Evolutionary conservation across 306 rosid species (phyloP).

Genomic region (Styphnolobium japonicum): DNA sequence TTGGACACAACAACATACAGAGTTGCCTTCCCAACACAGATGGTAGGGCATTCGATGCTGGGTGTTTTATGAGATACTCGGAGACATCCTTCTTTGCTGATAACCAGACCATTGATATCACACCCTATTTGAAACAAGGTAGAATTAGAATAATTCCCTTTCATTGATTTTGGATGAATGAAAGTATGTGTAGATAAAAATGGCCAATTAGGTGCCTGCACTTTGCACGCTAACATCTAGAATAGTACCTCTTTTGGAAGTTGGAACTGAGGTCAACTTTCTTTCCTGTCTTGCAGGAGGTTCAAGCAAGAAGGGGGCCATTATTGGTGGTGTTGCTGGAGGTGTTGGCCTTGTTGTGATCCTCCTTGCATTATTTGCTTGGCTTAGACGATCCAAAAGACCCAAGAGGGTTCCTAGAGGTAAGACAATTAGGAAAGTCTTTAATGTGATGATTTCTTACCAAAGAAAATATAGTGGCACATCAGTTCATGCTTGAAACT

Average conservation of each 20-base stretch:
- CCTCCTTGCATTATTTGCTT: conserved; percentile 40
- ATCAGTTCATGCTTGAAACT: conserved; percentile 10
- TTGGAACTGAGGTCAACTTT: neutral
- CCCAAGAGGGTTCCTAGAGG: conserved; percentile 46
- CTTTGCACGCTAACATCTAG: neutral
- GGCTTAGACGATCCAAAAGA: conserved; percentile 35
- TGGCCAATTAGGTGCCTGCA: neutral
- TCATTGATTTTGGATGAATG: neutral
- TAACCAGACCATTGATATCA: conserved; percentile 46
- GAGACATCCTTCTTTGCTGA: conserved; percentile 48
- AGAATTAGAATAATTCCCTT: neutral
- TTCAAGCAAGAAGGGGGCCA: conserved; percentile 49
- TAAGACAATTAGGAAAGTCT: conserved; percentile 25
- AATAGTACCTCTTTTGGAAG: conserved; percentile 7
- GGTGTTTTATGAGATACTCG: conserved; percentile 70
- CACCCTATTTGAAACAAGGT: conserved; percentile 37
- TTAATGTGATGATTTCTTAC: conserved; percentile 5
- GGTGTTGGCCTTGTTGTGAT: conserved; percentile 50
- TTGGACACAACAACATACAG: conserved; percentile 26
- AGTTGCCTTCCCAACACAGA: conserved; percentile 48
- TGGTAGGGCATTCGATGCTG: conserved; percentile 58
- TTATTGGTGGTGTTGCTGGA: conserved; percentile 70
- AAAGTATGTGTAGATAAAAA: neutral
- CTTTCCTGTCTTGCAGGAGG: conserved; percentile 22
- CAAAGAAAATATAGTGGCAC: neutral